Evolutionary conservation across 140 eudicot genomes (phyloP), one percentile per base, ranked within the genome.

Genomic region (Flaveria floridana): DNA sequence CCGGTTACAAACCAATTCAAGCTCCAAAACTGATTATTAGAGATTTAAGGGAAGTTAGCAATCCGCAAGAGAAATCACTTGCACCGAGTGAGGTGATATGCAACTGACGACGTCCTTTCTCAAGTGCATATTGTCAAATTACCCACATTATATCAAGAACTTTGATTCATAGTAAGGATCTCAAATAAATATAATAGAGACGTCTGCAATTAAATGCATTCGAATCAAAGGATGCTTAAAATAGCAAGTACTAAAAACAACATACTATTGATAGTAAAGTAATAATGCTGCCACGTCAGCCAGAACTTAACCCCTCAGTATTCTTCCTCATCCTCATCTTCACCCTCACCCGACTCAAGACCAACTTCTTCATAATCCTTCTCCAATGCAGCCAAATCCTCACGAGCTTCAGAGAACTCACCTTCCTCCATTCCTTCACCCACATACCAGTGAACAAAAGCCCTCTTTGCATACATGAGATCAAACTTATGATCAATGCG

Each of bases 391-490:
- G 85, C 85, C 85, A 82, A 82, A 62, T 78, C 85, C 82, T 82
- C 82, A 77, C 85, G 82, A 25, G 85, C 85, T 21, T 82, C 85
- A 39, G 82, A 77, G 13, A 82, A 82, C 21, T 82, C 85, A 28
- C 82, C 85, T 67, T 82, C 85, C 28, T 82, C 85, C 85, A 82
- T 82, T 3, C 85, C 85, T 74, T 82, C 85, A 66, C 85, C 85
- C 18, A 82, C 85, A 47, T 82, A 82, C 85, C 85, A 82, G 20
- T 82, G 85, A 15, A 82, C 85, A 58, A 82, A 82, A 10, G 85
- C 85, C 80, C 85, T 78, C 79, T 82, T 82, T 0, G 85, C 82
- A 16, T 82, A 82, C 85, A 82, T 82, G 11, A 82, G 79, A 18
- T 82, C 85, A 59, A 82, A 82, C 82, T 82, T 82, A 19, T 82